Evolutionary conservation across 2,329 filamentous ascomycete genomes (phyloP).

Genomic region (Fusarium sp.): DNA sequence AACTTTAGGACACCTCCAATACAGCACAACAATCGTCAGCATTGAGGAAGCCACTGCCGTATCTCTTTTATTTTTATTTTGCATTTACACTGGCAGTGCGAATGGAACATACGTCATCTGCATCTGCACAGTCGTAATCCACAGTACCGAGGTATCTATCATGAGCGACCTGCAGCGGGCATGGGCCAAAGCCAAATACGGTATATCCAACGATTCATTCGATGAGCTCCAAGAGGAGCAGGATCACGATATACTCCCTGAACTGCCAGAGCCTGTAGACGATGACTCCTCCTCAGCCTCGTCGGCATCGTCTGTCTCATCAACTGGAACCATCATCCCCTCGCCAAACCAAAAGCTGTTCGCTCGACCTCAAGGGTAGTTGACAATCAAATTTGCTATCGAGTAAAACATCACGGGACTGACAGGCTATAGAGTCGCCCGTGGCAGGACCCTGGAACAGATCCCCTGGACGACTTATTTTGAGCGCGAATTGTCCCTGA

Average conservation of each 20-base stretch:
- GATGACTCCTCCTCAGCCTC: constrained; percentile 81
- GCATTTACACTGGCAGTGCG: constrained; percentile 20
- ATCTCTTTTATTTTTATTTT: neutral
- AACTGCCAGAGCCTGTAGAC: constrained; percentile 59
- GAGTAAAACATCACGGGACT: constrained; percentile 37
- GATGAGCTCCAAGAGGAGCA: constrained; percentile 66
- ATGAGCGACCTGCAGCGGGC: constrained; percentile 88
- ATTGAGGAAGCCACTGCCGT: constrained; percentile 8
- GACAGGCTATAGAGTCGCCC: constrained; percentile 56
- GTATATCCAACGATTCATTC: constrained; percentile 63
- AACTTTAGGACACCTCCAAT: neutral
- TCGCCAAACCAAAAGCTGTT: constrained; percentile 79
- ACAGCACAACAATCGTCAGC: constrained; percentile 12
- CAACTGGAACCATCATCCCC: constrained; percentile 90
- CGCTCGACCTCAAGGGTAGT: constrained; percentile 75
- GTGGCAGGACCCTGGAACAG: constrained; percentile 70
- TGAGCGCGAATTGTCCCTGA: constrained; percentile 84
- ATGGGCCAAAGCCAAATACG: constrained; percentile 81
- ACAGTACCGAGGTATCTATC: constrained; percentile 32
- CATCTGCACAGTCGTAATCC: constrained; percentile 3
- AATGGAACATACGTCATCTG: constrained; percentile 36
- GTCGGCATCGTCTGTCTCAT: constrained; percentile 85
- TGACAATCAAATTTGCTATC: constrained; percentile 10
- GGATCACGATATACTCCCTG: constrained; percentile 59
- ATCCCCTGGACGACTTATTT: constrained; percentile 93